phyloP scores from a whole-genome alignment of 495 filamentous ascomycete species.

The Gamarada debralockiae region DNA sequence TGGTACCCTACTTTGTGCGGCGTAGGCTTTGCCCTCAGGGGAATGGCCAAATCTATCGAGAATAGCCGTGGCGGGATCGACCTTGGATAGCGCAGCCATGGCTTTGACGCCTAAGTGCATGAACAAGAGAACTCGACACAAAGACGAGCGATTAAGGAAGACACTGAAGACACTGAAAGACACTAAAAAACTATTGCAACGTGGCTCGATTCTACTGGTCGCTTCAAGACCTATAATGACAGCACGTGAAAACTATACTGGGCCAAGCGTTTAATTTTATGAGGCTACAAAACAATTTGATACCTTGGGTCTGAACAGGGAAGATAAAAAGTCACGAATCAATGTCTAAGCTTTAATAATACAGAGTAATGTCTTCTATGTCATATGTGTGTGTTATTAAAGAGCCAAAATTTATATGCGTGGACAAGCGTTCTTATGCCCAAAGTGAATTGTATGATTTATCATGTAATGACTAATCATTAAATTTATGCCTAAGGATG shows the following conservation, averaged over 20 bases:
- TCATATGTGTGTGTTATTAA: constrained; percentile 7
- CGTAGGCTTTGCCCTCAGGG: constrained; percentile 1
- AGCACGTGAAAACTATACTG: neutral
- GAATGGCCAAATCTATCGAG: constrained; percentile 9
- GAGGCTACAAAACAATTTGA: constrained; percentile 8
- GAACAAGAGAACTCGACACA: constrained; percentile 4
- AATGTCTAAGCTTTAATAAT: constrained; percentile 9
- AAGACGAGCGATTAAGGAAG: constrained; percentile 24
- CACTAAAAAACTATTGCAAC: constrained; percentile 35
- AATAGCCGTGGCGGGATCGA: constrained; percentile 11
- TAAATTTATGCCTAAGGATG: constrained; percentile 4
- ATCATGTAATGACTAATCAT: constrained; percentile 5
- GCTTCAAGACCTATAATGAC: constrained; percentile 3
- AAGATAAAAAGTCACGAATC: constrained; percentile 4
- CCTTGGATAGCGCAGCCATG: constrained; percentile 4
- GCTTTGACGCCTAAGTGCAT: neutral
- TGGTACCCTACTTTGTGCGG: neutral
- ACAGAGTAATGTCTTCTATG: neutral
- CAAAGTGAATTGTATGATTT: constrained; percentile 2
- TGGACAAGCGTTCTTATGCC: constrained; percentile 1
- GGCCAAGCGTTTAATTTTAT: constrained; percentile 1
- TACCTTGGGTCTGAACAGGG: neutral
- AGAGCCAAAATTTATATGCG: constrained; percentile 3
- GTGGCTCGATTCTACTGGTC: constrained; percentile 6
- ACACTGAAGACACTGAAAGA: constrained; percentile 24